Conservation (phyloP, 2,329 filamentous ascomycete genomes). For the Penicillium sp. region DNA sequence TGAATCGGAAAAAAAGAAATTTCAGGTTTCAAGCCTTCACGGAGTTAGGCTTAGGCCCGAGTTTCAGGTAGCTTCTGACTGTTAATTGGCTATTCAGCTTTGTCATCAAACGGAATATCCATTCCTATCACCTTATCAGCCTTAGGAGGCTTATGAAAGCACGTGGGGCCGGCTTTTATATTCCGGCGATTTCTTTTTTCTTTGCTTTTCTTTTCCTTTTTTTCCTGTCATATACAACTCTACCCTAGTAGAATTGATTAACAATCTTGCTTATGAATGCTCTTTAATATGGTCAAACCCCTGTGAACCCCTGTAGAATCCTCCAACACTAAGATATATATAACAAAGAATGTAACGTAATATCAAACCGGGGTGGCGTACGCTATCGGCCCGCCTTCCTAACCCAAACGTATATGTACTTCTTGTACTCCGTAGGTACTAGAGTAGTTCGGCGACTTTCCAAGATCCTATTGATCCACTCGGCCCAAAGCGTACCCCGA, state of each 20-base stretch:
- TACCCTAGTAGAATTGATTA: not conserved
- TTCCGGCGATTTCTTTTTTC: not conserved
- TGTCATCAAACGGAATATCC: not conserved
- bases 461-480: not conserved
- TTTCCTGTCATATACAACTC: too few relatives aligned
- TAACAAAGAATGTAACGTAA: not conserved
- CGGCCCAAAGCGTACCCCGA: not conserved
- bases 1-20: not conserved
- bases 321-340: not conserved
- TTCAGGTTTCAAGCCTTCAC: not conserved
- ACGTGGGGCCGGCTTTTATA: not conserved
- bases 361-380: not conserved
- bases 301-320: not conserved
- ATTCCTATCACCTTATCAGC: not conserved
- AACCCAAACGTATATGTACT: not conserved
- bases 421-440: too few relatives aligned
- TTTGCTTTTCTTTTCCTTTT: not conserved
- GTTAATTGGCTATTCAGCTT: not conserved
- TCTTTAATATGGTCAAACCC: not conserved
- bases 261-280: not conserved
- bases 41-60: conserved; percentile 13
- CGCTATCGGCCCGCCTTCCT: not conserved
- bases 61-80: not conserved
- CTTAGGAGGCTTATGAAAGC: not conserved
- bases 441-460: not conserved